Evolutionary conservation across 306 rosid genomes (phyloP).

Genomic region (Astragalus glycyphyllos): DNA sequence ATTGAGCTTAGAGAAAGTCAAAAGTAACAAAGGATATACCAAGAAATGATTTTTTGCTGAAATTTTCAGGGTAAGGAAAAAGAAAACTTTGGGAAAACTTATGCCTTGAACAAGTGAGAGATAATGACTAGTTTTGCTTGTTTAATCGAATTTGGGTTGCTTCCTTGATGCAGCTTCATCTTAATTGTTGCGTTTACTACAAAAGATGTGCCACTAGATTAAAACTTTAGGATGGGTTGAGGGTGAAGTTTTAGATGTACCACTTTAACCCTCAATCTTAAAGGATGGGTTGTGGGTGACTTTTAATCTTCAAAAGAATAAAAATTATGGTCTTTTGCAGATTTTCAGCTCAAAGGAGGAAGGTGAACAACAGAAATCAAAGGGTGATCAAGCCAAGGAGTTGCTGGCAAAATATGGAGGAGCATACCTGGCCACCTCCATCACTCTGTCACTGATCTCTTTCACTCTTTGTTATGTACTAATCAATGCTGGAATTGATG

Average conservation of each 20-base stretch:
- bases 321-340: conserved; percentile 50
- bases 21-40: too few relatives aligned
- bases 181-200: conserved; percentile 7
- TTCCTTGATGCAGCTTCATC: too few relatives aligned
- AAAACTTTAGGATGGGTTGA: not conserved
- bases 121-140: too few relatives aligned
- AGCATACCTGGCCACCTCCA: conserved; percentile 90
- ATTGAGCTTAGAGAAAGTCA: too few relatives aligned
- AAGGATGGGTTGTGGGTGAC: too few relatives aligned
- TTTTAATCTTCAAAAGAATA: conserved; percentile 21
- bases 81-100: too few relatives aligned
- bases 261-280: conserved; percentile 26
- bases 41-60: too few relatives aligned
- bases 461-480: conserved; percentile 75
- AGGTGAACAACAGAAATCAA: conserved; percentile 65
- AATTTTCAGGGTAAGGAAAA: too few relatives aligned
- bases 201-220: conserved; percentile 19
- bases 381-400: conserved; percentile 88
- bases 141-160: too few relatives aligned
- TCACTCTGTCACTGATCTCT: conserved; percentile 79
- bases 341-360: conserved; percentile 86
- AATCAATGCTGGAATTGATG: conserved; percentile 76
- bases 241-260: too few relatives aligned
- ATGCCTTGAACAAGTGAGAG: too few relatives aligned
- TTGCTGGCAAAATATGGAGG: conserved; percentile 93